phyloP scores from a whole-genome alignment of 805 yeast genomes.

The Lachancea quebecensis region DNA sequence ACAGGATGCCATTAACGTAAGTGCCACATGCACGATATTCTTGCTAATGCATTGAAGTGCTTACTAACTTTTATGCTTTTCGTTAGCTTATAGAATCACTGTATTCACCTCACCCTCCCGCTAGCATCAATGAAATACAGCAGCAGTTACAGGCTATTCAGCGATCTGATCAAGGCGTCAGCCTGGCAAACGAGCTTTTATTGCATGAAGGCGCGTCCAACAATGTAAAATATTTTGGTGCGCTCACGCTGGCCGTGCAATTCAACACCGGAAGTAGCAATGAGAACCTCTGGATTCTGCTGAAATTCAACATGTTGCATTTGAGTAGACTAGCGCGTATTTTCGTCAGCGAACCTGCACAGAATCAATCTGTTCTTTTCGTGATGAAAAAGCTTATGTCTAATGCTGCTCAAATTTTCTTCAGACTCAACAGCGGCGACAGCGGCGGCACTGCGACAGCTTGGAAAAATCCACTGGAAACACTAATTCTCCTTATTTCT shows the following conservation, averaged over 20 bases:
- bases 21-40: background rate
- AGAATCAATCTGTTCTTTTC: constrained; percentile 11
- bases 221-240: constrained; percentile 32
- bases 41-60: background rate
- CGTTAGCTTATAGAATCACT: constrained; percentile 22
- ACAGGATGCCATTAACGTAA: constrained; percentile 5
- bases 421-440: constrained; percentile 2
- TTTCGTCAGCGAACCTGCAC: constrained; percentile 15
- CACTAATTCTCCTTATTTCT: constrained; percentile 14
- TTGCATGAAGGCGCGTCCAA: constrained; percentile 14
- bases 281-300: constrained; percentile 19
- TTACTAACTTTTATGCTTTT: constrained; percentile 1
- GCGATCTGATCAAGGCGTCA: constrained; percentile 25
- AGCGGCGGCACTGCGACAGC: background rate
- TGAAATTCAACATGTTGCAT: constrained; percentile 23
- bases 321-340: constrained; percentile 14
- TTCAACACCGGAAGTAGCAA: constrained; percentile 17
- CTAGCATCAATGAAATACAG: constrained; percentile 27
- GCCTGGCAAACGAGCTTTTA: constrained; percentile 25
- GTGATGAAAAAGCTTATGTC: constrained; percentile 32
- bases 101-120: constrained; percentile 24
- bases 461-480: constrained; percentile 32
- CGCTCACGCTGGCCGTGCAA: constrained; percentile 31
- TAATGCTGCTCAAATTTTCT: constrained; percentile 28
- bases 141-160: constrained; percentile 27